Conservation (phyloP, 2,329 filamentous ascomycete species). For the Erysiphe neolycopersici region DNA sequence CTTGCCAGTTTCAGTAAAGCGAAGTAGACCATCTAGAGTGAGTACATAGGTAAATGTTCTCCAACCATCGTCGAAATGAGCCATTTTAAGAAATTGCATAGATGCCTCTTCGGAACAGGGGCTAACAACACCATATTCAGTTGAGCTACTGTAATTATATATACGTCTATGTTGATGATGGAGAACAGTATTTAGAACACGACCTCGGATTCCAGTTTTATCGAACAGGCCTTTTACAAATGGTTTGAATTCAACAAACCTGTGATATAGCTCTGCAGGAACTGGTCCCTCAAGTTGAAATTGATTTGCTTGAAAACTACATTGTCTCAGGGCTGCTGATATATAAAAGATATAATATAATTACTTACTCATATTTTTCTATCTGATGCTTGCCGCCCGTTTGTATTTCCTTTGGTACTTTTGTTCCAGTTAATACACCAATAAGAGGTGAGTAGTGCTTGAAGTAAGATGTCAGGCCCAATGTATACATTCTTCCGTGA, state of each 20-base stretch:
- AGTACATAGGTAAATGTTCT: slow-evolving; percentile 81
- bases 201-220: slow-evolving; percentile 47
- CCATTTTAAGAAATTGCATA: slow-evolving; percentile 59
- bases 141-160: slow-evolving; percentile 64
- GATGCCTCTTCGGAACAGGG: slow-evolving; percentile 44
- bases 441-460: slow-evolving; percentile 79
- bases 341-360: not conserved
- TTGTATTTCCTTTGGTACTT: slow-evolving; percentile 26
- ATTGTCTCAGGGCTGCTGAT: not conserved
- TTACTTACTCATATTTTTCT: slow-evolving; percentile 48
- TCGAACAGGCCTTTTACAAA: slow-evolving; percentile 80
- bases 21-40: slow-evolving; percentile 60
- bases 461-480: slow-evolving; percentile 49
- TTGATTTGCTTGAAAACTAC: slow-evolving; percentile 75
- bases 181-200: slow-evolving; percentile 56
- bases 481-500: slow-evolving; percentile 46
- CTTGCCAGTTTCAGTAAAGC: slow-evolving; percentile 87
- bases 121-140: slow-evolving; percentile 41
- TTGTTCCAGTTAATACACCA: slow-evolving; percentile 50
- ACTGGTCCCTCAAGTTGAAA: slow-evolving; percentile 69
- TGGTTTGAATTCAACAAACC: slow-evolving; percentile 78
- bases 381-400: slow-evolving; percentile 22
- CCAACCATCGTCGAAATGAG: slow-evolving; percentile 63
- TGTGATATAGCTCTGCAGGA: slow-evolving; percentile 57
- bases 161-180: slow-evolving; percentile 75